Percentiles rank a stretch among this genome's conserved stretches.
Evolutionary conservation across 768 basidiomycete genomes (phyloP).

Genomic region (Suillus spraguei): DNA sequence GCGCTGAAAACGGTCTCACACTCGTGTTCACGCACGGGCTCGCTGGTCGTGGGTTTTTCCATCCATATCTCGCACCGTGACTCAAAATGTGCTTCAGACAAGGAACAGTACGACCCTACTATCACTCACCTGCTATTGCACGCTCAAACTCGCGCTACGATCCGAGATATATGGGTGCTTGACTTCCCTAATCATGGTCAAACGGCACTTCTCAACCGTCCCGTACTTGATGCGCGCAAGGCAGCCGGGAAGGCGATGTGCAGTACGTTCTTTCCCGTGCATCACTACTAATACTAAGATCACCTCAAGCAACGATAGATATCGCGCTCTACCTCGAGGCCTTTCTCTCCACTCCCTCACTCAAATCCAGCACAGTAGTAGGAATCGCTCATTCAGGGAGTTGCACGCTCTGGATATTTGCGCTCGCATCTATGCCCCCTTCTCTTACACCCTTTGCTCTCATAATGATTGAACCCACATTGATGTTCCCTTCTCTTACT

Average conservation of each 20-base stretch:
- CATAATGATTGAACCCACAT: constrained; percentile 32
- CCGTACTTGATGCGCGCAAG: constrained; percentile 28
- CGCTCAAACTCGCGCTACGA: constrained; percentile 9
- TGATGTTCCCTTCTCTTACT: constrained; percentile 34
- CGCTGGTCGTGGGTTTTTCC: constrained; percentile 25
- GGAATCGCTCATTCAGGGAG: constrained; percentile 32
- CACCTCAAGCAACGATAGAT: constrained; percentile 26
- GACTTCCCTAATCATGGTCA: constrained; percentile 41
- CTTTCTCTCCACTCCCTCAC: constrained; percentile 27
- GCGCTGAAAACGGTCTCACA: constrained; percentile 20
- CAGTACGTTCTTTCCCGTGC: constrained; percentile 18
- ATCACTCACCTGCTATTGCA: constrained; percentile 11
- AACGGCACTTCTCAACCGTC: constrained; percentile 34
- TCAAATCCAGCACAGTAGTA: constrained; percentile 26
- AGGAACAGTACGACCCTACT: constrained; percentile 30
- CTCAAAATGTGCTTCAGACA: constrained; percentile 18
- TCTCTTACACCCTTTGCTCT: constrained; percentile 16
- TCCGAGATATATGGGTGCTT: constrained; percentile 37
- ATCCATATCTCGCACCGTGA: not conserved
- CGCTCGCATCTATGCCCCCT: not conserved
- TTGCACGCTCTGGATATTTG: constrained; percentile 25
- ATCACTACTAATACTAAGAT: not conserved
- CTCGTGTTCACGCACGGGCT: constrained; percentile 31
- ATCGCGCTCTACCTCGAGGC: constrained; percentile 25
- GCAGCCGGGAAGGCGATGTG: constrained; percentile 18